Conservation (phyloP, 768 basidiomycete genomes). For the Leccinellum albellum region DNA sequence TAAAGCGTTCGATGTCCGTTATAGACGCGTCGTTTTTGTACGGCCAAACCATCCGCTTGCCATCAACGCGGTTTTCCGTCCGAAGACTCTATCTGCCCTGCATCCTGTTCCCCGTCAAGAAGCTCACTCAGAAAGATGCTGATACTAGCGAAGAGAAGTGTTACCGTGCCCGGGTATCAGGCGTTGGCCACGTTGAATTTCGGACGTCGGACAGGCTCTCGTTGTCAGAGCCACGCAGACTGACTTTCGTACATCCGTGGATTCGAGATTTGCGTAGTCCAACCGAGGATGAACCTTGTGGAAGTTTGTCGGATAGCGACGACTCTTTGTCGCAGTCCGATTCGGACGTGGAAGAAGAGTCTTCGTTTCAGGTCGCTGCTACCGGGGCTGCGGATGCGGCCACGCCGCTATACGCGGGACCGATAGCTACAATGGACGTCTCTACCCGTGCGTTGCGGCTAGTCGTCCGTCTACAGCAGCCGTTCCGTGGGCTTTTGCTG, state of each 20-base stretch:
- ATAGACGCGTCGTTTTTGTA: neutral
- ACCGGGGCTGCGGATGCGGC: neutral
- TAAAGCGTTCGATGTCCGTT: neutral
- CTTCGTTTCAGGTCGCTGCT: neutral
- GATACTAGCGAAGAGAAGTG: neutral
- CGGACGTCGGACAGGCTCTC: neutral
- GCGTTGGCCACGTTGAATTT: conserved; percentile 4
- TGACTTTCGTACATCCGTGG: conserved; percentile 12
- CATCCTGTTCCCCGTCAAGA: conserved; percentile 4
- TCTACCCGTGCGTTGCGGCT: conserved; percentile 3
- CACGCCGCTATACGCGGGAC: neutral
- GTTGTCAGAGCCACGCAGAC: neutral
- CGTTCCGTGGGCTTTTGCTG: conserved; percentile 5
- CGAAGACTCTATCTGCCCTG: conserved; percentile 7
- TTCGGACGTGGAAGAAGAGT: too few species aligned
- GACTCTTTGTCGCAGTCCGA: neutral
- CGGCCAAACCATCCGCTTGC: neutral
- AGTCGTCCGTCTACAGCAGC: conserved; percentile 5
- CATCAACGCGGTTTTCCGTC: neutral
- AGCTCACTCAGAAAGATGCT: neutral
- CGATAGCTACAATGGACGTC: neutral
- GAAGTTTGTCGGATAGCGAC: neutral
- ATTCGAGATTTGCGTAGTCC: conserved; percentile 3
- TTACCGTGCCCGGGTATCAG: conserved; percentile 2
- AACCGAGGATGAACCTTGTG: neutral